Conservation (phyloP, 2,329 filamentous ascomycete species). For the Tolypocladium paradoxum region DNA sequence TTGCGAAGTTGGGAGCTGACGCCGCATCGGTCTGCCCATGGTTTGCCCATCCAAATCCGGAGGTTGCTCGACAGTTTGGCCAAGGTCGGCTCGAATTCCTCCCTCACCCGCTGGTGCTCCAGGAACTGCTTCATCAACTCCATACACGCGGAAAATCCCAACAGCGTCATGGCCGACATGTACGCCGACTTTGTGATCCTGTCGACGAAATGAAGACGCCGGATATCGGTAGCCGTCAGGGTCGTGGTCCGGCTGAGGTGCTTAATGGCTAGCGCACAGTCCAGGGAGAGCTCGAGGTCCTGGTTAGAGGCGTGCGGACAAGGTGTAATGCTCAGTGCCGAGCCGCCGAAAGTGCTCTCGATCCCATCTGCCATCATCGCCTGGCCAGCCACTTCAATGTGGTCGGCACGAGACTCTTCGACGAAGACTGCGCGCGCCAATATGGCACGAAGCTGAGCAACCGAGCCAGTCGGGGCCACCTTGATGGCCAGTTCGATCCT, state of each 20-base stretch:
- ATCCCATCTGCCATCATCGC: slow-evolving; percentile 28
- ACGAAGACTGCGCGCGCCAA: slow-evolving; percentile 48
- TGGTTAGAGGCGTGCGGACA: slow-evolving; percentile 28
- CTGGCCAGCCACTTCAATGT: slow-evolving; percentile 45
- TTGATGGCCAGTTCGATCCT: slow-evolving; percentile 59
- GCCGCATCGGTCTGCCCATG: slow-evolving; percentile 37
- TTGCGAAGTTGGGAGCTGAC: slow-evolving; percentile 40
- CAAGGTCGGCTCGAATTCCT: slow-evolving; percentile 35
- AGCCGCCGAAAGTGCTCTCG: slow-evolving; percentile 12
- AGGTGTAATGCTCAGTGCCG: slow-evolving; percentile 34
- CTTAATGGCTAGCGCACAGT: slow-evolving; percentile 50
- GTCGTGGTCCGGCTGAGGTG: slow-evolving; percentile 39
- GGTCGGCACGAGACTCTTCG: slow-evolving; percentile 40
- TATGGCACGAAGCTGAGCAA: slow-evolving; percentile 51
- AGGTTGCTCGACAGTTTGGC: slow-evolving; percentile 47
- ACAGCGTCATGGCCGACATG: slow-evolving; percentile 36
- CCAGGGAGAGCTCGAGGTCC: slow-evolving; percentile 46
- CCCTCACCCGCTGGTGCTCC: slow-evolving; percentile 33
- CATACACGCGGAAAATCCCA: slow-evolving; percentile 49
- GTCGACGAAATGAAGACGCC: slow-evolving; percentile 36
- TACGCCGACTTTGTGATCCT: slow-evolving; percentile 34
- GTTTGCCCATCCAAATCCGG: slow-evolving; percentile 49
- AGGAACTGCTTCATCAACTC: slow-evolving; percentile 45
- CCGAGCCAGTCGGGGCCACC: slow-evolving; percentile 68
- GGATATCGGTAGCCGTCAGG: slow-evolving; percentile 20